Evolutionary conservation across 2,329 filamentous ascomycete genomes (phyloP).

Genomic region (Calonectria hongkongensis): DNA sequence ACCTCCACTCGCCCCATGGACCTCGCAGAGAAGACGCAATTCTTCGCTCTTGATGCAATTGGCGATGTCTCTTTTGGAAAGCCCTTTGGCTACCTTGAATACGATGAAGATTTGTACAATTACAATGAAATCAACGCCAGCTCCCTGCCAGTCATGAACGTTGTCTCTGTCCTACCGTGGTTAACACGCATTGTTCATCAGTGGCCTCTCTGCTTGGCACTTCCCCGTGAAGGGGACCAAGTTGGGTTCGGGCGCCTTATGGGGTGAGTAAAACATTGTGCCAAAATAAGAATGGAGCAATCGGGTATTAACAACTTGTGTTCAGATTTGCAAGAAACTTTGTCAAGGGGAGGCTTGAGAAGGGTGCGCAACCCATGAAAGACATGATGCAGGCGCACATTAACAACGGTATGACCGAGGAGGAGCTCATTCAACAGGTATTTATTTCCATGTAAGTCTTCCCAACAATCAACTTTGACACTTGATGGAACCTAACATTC

Average conservation of each 20-base stretch:
- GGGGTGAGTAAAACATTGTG: slow-evolving; percentile 54
- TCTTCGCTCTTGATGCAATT: slow-evolving; percentile 73
- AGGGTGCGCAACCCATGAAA: slow-evolving; percentile 48
- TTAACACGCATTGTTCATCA: slow-evolving; percentile 59
- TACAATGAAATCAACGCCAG: slow-evolving; percentile 67
- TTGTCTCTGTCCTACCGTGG: slow-evolving; percentile 61
- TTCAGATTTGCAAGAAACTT: slow-evolving; percentile 46
- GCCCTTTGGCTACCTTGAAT: slow-evolving; percentile 70
- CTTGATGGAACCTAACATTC: background rate
- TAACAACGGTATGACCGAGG: slow-evolving; percentile 58
- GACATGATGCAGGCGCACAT: slow-evolving; percentile 65
- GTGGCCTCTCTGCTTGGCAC: slow-evolving; percentile 60
- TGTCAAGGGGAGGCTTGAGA: slow-evolving; percentile 49
- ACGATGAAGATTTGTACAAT: slow-evolving; percentile 68
- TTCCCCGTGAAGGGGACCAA: slow-evolving; percentile 61
- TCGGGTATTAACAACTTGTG: slow-evolving; percentile 8
- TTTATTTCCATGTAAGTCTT: slow-evolving; percentile 61
- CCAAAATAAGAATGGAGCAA: background rate
- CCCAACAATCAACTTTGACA: background rate
- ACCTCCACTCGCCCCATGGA: slow-evolving; percentile 63
- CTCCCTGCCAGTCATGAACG: slow-evolving; percentile 62
- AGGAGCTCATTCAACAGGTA: slow-evolving; percentile 62
- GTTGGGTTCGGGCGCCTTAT: slow-evolving; percentile 63
- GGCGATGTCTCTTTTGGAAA: slow-evolving; percentile 71
- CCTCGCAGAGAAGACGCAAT: slow-evolving; percentile 69